phyloP scores from a whole-genome alignment of 2,329 filamentous ascomycete genomes.

The Aspergillus awamori region DNA sequence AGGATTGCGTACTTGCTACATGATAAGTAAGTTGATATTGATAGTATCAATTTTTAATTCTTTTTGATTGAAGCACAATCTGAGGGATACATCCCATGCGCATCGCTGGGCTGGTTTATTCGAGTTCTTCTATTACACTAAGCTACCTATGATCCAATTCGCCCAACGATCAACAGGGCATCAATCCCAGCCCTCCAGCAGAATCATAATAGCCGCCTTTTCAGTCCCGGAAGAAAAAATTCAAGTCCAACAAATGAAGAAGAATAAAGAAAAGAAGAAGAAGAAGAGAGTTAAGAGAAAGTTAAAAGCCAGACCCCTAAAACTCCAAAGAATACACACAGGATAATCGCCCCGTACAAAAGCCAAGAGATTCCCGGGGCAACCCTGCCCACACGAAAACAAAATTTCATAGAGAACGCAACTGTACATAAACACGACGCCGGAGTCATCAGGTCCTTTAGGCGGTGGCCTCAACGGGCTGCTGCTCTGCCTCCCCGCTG shows the following conservation, averaged over 20 bases:
- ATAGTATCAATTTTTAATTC: too few species aligned
- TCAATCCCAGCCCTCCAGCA: conserved; percentile 4
- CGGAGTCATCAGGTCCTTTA: conserved; percentile 12
- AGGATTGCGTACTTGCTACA: too few species aligned
- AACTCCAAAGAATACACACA: conserved; percentile 8
- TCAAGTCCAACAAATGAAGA: too few species aligned
- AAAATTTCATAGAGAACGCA: conserved; percentile 8
- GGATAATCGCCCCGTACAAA: conserved; percentile 4
- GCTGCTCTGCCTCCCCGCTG: conserved; percentile 49
- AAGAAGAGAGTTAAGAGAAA: neutral
- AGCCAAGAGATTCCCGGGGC: conserved; percentile 3
- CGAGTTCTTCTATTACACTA: conserved; percentile 10
- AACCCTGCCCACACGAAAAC: neutral
- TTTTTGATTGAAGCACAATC: too few species aligned
- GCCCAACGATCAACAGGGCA: conserved; percentile 12
- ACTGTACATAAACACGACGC: conserved; percentile 16
- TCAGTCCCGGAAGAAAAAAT: conserved; percentile 9
- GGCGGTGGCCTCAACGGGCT: conserved; percentile 32
- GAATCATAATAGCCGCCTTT: conserved; percentile 19
- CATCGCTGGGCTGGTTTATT: neutral
- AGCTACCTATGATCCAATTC: conserved; percentile 19
- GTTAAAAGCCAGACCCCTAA: neutral
- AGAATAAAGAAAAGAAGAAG: neutral
- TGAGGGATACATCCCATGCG: neutral
- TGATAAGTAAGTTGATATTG: too few species aligned